phyloP scores from a whole-genome alignment of 2,329 filamentous ascomycete species.

The Epichloe uncinata region DNA sequence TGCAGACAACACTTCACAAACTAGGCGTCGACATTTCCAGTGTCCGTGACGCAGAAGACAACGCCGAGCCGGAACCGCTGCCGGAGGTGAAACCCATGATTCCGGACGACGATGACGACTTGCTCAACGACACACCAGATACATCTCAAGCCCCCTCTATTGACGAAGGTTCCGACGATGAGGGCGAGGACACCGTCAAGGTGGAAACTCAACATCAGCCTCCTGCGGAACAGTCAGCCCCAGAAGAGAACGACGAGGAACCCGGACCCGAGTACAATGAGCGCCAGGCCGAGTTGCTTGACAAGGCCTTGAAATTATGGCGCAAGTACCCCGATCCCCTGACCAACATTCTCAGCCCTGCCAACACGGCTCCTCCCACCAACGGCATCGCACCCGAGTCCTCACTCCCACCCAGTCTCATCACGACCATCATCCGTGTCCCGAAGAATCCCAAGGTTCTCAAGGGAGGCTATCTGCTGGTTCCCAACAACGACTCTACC shows the following conservation, averaged over 20 bases:
- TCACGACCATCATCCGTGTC: constrained; percentile 64
- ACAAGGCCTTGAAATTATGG: constrained; percentile 53
- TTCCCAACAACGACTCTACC: constrained; percentile 66
- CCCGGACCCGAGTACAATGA: constrained; percentile 28
- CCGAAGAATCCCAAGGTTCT: constrained; percentile 70
- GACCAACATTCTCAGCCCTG: constrained; percentile 40
- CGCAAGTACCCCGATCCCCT: constrained; percentile 43
- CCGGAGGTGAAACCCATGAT: constrained; percentile 28
- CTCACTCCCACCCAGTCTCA: constrained; percentile 46
- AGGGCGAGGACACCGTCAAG: constrained; percentile 12
- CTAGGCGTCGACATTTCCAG: constrained; percentile 35
- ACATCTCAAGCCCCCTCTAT: constrained; percentile 30
- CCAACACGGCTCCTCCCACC: constrained; percentile 55
- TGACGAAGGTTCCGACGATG: constrained; percentile 15
- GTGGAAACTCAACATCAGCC: constrained; percentile 7
- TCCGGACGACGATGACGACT: constrained; percentile 42
- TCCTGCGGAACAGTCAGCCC: constrained; percentile 12
- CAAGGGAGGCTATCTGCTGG: constrained; percentile 79
- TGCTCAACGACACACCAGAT: constrained; percentile 44
- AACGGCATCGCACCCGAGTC: constrained; percentile 41
- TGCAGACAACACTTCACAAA: constrained; percentile 51
- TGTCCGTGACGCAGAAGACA: constrained; percentile 17
- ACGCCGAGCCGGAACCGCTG: constrained; percentile 23
- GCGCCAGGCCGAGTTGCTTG: constrained; percentile 32
- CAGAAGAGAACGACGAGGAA: neutral